These are phyloP conservation scores for Leccinum boreale DNA, from an alignment of 768 basidiomycete genomes.

Conservation along the genomic window DNA sequence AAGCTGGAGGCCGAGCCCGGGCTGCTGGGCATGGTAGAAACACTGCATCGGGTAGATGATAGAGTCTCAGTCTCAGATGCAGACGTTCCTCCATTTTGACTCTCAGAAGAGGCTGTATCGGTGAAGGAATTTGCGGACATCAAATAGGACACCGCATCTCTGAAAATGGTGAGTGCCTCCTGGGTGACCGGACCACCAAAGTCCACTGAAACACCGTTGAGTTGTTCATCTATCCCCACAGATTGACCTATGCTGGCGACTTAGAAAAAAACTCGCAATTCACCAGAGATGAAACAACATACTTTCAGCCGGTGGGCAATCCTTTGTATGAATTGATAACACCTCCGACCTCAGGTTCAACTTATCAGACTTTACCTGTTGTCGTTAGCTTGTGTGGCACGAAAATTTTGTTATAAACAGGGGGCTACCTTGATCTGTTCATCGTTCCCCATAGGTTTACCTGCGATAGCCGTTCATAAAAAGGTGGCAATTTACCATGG, in stretches of 20 bases:
- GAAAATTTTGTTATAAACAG: not conserved
- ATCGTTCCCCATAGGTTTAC: not conserved
- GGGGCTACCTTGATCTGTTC: not conserved
- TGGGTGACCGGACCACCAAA: not conserved
- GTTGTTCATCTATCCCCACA: not conserved
- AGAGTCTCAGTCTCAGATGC: not conserved
- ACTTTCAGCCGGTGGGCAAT: slow-evolving; percentile 1
- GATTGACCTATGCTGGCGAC: not conserved
- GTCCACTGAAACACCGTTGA: not conserved
- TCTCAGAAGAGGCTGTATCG: not conserved
- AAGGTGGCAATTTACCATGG: not conserved
- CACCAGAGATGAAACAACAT: not conserved
- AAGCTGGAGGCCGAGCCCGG: not conserved
- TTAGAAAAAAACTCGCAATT: not conserved
- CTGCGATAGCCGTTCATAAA: not conserved
- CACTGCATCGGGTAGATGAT: not conserved
- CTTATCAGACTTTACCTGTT: slow-evolving; percentile 1
- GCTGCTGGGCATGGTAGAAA: slow-evolving; percentile 2
- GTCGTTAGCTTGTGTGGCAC: not conserved
- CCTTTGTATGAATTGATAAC: not conserved
- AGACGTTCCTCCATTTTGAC: not conserved
- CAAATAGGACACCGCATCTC: not conserved
- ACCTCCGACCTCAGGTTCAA: not conserved
- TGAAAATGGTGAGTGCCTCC: not conserved
- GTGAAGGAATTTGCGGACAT: not conserved